Conservation (phyloP, 2,329 filamentous ascomycete species). For the Aulographum hederae region DNA sequence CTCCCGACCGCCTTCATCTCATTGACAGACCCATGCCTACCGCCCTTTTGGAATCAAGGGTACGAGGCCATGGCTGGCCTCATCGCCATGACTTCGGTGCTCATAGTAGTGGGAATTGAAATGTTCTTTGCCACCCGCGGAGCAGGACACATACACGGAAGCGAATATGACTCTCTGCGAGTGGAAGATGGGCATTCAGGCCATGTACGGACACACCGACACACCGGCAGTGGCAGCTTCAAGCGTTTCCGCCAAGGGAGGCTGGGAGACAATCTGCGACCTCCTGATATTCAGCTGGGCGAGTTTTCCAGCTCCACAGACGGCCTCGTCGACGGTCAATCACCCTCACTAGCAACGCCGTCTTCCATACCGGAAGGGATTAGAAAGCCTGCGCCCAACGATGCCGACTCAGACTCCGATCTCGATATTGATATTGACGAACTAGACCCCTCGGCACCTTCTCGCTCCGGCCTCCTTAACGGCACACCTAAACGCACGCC, state of each 20-base stretch:
- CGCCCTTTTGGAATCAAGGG: constrained; percentile 59
- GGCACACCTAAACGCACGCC: not conserved
- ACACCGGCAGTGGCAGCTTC: not conserved
- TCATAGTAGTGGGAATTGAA: constrained; percentile 18
- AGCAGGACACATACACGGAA: constrained; percentile 4
- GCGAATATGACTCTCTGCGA: constrained; percentile 1
- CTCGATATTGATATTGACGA: constrained; percentile 11
- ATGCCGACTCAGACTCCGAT: constrained; percentile 16
- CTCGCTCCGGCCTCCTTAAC: not conserved
- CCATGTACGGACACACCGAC: not conserved
- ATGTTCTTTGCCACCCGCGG: constrained; percentile 6
- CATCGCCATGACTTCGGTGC: constrained; percentile 65
- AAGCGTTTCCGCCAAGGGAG: not conserved
- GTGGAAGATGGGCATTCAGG: constrained; percentile 1
- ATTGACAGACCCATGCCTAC: constrained; percentile 47
- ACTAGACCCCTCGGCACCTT: constrained; percentile 10
- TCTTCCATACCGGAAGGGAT: constrained; percentile 2
- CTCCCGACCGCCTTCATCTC: constrained; percentile 43
- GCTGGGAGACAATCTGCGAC: not conserved
- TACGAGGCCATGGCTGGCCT: constrained; percentile 67
- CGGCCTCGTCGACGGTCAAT: not conserved
- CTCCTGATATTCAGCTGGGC: not conserved
- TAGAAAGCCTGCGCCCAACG: too few species aligned
- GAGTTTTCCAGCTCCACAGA: not conserved
- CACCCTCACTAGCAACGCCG: not conserved